Conservation (phyloP, 2,329 filamentous ascomycete species). For the Colletotrichum horii region DNA sequence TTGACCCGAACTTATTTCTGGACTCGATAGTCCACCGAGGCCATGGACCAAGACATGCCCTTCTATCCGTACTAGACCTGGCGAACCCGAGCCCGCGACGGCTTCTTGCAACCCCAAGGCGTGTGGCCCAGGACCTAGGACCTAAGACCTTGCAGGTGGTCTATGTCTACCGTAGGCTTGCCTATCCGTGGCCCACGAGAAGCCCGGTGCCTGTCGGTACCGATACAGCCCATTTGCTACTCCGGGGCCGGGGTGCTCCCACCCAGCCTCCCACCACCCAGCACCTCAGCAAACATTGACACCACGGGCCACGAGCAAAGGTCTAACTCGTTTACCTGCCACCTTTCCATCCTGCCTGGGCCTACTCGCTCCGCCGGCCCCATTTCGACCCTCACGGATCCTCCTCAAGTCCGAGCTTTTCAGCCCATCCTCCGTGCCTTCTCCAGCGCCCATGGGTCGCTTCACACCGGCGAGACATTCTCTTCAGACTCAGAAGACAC, state of each 20-base stretch:
- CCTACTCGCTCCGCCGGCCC: background rate
- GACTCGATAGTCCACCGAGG: background rate
- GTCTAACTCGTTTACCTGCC: background rate
- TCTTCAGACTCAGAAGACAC: background rate
- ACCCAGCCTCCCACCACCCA: slow-evolving; percentile 2
- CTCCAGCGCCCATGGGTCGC: background rate
- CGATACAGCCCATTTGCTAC: background rate
- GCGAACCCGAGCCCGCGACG: background rate
- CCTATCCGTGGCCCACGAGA: background rate
- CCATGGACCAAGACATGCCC: background rate
- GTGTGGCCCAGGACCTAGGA: background rate
- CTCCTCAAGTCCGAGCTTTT: slow-evolving; percentile 7
- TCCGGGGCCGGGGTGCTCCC: background rate
- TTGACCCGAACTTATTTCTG: background rate
- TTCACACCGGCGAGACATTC: background rate
- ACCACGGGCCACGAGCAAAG: background rate
- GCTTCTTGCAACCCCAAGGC: background rate
- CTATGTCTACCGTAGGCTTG: background rate
- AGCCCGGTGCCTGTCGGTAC: background rate
- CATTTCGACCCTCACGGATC: slow-evolving; percentile 2
- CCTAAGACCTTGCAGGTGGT: background rate
- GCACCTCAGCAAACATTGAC: slow-evolving; percentile 3
- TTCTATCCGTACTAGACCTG: background rate
- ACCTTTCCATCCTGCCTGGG: background rate
- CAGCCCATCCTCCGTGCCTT: background rate